phyloP scores from a whole-genome alignment of 495 filamentous ascomycete genomes.

The Trichoderma virens region DNA sequence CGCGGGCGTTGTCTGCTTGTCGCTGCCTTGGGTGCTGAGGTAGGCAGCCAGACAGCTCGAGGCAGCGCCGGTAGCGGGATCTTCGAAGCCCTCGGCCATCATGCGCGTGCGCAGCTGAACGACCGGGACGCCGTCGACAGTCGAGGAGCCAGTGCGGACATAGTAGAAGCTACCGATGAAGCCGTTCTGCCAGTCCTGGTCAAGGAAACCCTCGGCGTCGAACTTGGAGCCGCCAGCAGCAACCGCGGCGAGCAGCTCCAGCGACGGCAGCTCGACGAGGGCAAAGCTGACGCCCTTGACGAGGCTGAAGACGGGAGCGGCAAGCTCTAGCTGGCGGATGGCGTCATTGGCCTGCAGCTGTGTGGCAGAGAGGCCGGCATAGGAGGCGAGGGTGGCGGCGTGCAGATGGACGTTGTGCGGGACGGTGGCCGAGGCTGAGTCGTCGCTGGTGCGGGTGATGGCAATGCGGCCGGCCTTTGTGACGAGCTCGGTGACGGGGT shows the following conservation, averaged over 20 bases:
- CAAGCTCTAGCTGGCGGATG: constrained; percentile 28
- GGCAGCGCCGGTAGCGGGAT: constrained; percentile 63
- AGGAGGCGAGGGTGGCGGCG: constrained; percentile 19
- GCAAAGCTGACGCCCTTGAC: constrained; percentile 65
- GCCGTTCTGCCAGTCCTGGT: constrained; percentile 50
- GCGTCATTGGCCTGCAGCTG: constrained; percentile 19
- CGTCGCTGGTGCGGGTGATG: constrained; percentile 15
- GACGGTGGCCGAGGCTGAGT: constrained; percentile 44
- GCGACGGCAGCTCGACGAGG: constrained; percentile 41
- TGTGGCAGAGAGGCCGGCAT: constrained; percentile 14
- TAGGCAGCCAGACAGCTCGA: constrained; percentile 49
- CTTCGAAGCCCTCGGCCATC: constrained; percentile 55
- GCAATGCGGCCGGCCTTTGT: constrained; percentile 55
- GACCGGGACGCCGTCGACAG: constrained; percentile 25
- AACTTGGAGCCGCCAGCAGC: constrained; percentile 22
- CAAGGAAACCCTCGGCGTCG: constrained; percentile 29
- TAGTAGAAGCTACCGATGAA: constrained; percentile 53
- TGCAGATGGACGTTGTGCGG: constrained; percentile 64
- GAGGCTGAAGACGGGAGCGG: constrained; percentile 49
- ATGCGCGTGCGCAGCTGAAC: constrained; percentile 35
- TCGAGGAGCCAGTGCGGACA: constrained; percentile 26
- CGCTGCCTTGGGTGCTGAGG: constrained; percentile 40
- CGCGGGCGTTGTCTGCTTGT: constrained; percentile 14
- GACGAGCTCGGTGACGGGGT: constrained; percentile 32
- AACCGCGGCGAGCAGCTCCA: constrained; percentile 36